A percentile compares a stretch with the other conserved stretches of the same genome.
phyloP scores from a whole-genome alignment of 768 basidiomycete species.

The Lactifluus echinatus region DNA sequence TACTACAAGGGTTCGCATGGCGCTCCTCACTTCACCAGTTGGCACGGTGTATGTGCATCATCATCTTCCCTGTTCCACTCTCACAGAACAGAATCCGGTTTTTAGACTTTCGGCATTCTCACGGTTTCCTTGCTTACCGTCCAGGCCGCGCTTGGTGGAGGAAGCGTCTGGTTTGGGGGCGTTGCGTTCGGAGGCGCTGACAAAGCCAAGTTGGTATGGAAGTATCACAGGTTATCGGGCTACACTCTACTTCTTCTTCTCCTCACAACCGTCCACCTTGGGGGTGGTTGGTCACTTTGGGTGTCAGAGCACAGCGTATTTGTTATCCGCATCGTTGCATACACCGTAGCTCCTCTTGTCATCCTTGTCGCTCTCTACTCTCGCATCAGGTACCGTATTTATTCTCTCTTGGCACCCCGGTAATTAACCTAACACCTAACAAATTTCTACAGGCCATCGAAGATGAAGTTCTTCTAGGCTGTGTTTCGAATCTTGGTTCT shows the following conservation, averaged over 20 bases:
- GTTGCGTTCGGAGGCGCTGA: conserved; percentile 59
- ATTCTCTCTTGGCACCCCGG: background rate
- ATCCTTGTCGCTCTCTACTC: conserved; percentile 28
- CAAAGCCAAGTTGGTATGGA: conserved; percentile 71
- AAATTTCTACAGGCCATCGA: conserved; percentile 4
- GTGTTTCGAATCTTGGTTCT: background rate
- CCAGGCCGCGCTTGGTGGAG: conserved; percentile 57
- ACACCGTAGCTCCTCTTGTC: conserved; percentile 22
- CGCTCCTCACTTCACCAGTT: conserved; percentile 54
- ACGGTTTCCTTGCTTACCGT: conserved; percentile 51
- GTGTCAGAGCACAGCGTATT: conserved; percentile 30
- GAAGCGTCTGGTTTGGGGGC: conserved; percentile 72
- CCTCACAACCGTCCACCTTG: conserved; percentile 57
- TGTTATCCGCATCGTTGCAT: conserved; percentile 23
- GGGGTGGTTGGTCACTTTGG: conserved; percentile 66
- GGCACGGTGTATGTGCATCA: conserved; percentile 57
- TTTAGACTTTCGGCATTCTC: conserved; percentile 56
- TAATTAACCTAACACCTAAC: background rate
- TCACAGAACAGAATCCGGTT: background rate
- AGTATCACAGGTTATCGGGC: conserved; percentile 75
- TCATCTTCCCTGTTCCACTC: background rate
- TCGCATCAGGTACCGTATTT: conserved; percentile 18
- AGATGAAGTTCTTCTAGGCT: conserved; percentile 12
- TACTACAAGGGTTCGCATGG: conserved; percentile 48
- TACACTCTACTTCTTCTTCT: conserved; percentile 58